Conservation (phyloP, 1,284 basidiomycete species). For the Puccinia polysora region DNA sequence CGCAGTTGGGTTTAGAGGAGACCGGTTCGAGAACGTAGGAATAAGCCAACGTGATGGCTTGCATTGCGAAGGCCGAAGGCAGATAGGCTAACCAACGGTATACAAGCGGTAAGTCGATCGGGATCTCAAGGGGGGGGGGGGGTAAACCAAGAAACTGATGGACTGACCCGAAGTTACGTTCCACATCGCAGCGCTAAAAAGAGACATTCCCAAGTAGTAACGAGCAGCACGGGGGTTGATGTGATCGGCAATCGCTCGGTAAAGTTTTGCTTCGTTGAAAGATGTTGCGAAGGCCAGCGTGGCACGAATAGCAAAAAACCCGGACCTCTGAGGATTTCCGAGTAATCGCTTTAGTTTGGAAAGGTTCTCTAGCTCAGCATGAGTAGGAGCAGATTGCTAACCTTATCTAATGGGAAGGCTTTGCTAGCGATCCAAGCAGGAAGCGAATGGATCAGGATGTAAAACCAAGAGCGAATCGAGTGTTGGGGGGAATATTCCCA, state of each 20-base stretch:
- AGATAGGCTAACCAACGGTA: constrained; percentile 62
- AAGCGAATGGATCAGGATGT: constrained; percentile 68
- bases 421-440: constrained; percentile 53
- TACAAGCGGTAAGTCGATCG: constrained; percentile 30
- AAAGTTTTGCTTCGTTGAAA: constrained; percentile 77
- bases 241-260: constrained; percentile 70
- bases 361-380: constrained; percentile 59
- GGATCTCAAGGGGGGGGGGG: neutral
- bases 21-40: constrained; percentile 67
- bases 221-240: constrained; percentile 84
- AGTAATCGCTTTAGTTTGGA: constrained; percentile 34
- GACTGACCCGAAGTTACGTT: constrained; percentile 71
- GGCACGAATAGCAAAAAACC: constrained; percentile 84
- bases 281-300: constrained; percentile 70
- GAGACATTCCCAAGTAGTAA: constrained; percentile 78
- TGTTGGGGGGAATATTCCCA: constrained; percentile 93
- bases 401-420: constrained; percentile 55
- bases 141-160: neutral
- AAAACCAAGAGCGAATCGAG: constrained; percentile 89
- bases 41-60: constrained; percentile 74
- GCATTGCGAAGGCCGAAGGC: constrained; percentile 93
- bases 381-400: constrained; percentile 51
- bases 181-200: constrained; percentile 89
- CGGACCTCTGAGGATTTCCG: constrained; percentile 60
- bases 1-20: constrained; percentile 59